Base-by-base conservation (phyloP, 2,329 filamentous ascomycete genomes). In the Trichoderma simmonsii region DNA sequence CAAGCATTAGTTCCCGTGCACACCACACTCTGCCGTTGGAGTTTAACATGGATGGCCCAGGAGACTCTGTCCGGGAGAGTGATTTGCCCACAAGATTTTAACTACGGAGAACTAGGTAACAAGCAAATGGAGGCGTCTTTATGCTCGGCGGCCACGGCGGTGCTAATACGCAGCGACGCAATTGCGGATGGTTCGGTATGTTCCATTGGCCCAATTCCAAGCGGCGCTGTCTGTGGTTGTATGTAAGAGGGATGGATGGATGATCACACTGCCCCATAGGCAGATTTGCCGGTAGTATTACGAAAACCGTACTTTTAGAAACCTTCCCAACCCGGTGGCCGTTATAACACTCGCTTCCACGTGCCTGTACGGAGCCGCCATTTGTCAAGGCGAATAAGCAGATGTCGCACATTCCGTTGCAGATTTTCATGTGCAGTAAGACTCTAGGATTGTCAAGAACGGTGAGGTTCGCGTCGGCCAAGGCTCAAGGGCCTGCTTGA, bases 1-100 rank as follows among this genome's bases (percentile, higher is more conserved):
- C 66, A 28, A 51, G 66, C 66, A 69, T 69, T 69, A 69, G 66
- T 61, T 69, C 66, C 66, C 66, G 66, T 69, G 26, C 66, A 60
- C 66, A 69, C 66, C 66, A 69, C 66, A 59, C 66, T 69, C 66
- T 67, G 30, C 64, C 14, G 48, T 36, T 26, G 36, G 48, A 36
- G 64, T 36, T 39, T 57, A 39, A 57, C 21, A 39, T 67, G 30
- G 30, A 54, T 54, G 48, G 11, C 21, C 48, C 18, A 65, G 43
- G 43, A 48, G 30, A 54, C 54, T 54, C 14, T 65, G 15, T n/a
- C 63, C 28, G 63, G 63, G 30, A 30, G 34, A 30, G 26, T 48
- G n/a, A 32, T 14, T 65, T 30, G 26, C 36, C n/a, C 28, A 30
- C 15, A 28, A 24, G 32, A 18, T 32, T 67, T 39, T 66, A 6